Evolutionary conservation across 371 early-diverging fungal species (phyloP).

Genomic region (Actinomortierella wolfii): DNA sequence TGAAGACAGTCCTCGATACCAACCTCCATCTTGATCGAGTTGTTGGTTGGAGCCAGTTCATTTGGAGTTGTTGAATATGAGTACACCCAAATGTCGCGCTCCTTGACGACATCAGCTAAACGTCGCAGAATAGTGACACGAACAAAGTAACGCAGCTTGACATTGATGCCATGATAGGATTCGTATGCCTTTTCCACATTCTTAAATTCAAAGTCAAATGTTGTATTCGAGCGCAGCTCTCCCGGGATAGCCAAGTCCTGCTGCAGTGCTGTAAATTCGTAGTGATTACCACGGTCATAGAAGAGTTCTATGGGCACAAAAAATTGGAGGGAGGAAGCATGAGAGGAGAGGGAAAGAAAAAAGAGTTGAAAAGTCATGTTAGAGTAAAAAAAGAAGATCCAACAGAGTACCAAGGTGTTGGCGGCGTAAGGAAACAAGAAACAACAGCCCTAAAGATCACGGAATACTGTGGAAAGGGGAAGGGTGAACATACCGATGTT

Average conservation of each 20-base stretch:
- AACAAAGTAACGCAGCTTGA: slow-evolving; percentile 88
- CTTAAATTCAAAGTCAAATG: slow-evolving; percentile 89
- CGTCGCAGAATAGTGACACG: slow-evolving; percentile 84
- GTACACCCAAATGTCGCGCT: slow-evolving; percentile 89
- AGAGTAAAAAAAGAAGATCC: too few relatives aligned
- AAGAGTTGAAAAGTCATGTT: slow-evolving; percentile 5
- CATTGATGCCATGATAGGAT: slow-evolving; percentile 90
- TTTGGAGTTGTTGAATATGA: slow-evolving; percentile 81
- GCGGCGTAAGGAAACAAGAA: slow-evolving; percentile 2
- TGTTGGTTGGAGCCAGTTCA: slow-evolving; percentile 66
- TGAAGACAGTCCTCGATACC: slow-evolving; percentile 96
- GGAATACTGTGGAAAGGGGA: too few relatives aligned
- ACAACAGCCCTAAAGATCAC: too few relatives aligned
- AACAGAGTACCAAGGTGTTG: not conserved
- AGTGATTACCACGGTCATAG: slow-evolving; percentile 85
- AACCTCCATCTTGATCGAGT: slow-evolving; percentile 95
- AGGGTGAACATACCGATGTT: slow-evolving; percentile 77
- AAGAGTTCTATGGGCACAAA: slow-evolving; percentile 66
- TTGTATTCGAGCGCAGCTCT: slow-evolving; percentile 74
- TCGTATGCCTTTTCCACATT: slow-evolving; percentile 94
- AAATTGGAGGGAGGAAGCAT: slow-evolving; percentile 3
- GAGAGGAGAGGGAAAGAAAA: not conserved
- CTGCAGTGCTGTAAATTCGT: slow-evolving; percentile 82
- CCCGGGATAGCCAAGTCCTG: slow-evolving; percentile 92
- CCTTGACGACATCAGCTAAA: slow-evolving; percentile 73